Percentiles rank a stretch among this genome's conserved stretches.
These are phyloP conservation scores for Phytophthora ohioensis DNA, from an alignment of 352 stramenopile genomes.

Conservation along the genomic window DNA sequence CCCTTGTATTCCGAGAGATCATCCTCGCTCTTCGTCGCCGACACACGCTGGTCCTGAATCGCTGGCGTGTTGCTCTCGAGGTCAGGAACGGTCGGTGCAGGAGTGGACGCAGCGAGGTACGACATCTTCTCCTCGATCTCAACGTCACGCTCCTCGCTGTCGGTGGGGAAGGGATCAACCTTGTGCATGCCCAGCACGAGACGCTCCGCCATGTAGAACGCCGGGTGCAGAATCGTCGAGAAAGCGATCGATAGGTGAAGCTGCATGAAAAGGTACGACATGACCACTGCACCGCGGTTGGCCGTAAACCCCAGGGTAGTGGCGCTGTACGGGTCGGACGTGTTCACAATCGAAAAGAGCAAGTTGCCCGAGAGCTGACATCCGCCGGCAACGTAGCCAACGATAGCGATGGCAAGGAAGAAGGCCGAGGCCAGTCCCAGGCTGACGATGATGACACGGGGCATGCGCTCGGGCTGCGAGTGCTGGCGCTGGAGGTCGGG, in stretches of 20 bases:
- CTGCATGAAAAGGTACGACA: constrained; percentile 62
- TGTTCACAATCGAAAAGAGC: constrained; percentile 55
- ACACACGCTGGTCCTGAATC: constrained; percentile 1
- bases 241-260: constrained; percentile 64
- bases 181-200: constrained; percentile 54
- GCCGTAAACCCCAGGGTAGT: constrained; percentile 50
- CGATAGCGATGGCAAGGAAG: constrained; percentile 49
- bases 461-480: constrained; percentile 47
- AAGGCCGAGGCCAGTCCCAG: constrained; percentile 48
- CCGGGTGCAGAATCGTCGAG: constrained; percentile 54
- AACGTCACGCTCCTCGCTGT: constrained; percentile 25
- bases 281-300: constrained; percentile 43
- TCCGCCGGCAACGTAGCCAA: constrained; percentile 44
- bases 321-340: constrained; percentile 19
- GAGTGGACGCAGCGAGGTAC: constrained; percentile 19
- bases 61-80: constrained; percentile 22
- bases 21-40: constrained; percentile 22
- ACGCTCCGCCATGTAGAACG: constrained; percentile 26
- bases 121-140: constrained; percentile 36
- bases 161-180: constrained; percentile 6
- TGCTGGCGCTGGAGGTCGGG: background rate
- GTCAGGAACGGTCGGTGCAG: constrained; percentile 5
- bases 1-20: constrained; percentile 39
- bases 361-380: constrained; percentile 65
- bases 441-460: constrained; percentile 53